Conservation (phyloP, 345 rosid genomes). For the Eucalyptus melliodora region DNA sequence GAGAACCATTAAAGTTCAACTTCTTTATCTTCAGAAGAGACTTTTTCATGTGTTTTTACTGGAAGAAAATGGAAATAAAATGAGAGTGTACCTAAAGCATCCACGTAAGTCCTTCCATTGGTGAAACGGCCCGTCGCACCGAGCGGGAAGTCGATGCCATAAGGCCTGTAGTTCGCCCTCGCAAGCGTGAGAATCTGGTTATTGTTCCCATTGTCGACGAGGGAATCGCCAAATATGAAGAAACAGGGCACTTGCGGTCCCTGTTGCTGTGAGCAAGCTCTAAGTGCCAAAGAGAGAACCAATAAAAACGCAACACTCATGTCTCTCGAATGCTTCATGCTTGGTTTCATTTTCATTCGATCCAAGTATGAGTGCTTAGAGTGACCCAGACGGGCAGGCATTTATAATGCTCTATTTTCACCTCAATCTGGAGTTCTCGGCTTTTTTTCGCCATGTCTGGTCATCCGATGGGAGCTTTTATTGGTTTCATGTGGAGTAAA, state of each 20-base stretch:
- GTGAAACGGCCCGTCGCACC: conserved; percentile 79
- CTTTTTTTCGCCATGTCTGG: neutral
- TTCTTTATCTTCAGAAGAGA: neutral
- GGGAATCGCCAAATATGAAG: conserved; percentile 83
- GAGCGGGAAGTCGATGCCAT: conserved; percentile 76
- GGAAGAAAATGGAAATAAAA: neutral
- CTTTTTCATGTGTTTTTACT: neutral
- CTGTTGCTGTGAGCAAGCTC: conserved; percentile 12
- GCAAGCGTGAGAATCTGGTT: conserved; percentile 59
- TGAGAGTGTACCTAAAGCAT: conserved; percentile 44
- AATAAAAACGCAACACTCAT: neutral
- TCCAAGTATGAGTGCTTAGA: neutral
- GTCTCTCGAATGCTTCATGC: neutral
- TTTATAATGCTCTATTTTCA: neutral
- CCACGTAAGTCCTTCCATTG: conserved; percentile 78
- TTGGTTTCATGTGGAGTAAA: neutral
- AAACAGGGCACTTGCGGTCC: conserved; percentile 62
- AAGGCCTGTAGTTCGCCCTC: conserved; percentile 79
- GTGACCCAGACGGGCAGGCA: neutral
- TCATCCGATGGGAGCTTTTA: neutral
- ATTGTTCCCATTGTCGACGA: conserved; percentile 92
- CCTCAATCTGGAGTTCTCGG: neutral
- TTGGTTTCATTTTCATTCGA: neutral
- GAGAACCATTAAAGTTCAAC: neutral
- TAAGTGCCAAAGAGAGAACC: neutral